Evolutionary conservation across 2,329 filamentous ascomycete species (phyloP), one percentile per base, ranked within the genome.

Genomic region (Basipetospora chlamydospora): DNA sequence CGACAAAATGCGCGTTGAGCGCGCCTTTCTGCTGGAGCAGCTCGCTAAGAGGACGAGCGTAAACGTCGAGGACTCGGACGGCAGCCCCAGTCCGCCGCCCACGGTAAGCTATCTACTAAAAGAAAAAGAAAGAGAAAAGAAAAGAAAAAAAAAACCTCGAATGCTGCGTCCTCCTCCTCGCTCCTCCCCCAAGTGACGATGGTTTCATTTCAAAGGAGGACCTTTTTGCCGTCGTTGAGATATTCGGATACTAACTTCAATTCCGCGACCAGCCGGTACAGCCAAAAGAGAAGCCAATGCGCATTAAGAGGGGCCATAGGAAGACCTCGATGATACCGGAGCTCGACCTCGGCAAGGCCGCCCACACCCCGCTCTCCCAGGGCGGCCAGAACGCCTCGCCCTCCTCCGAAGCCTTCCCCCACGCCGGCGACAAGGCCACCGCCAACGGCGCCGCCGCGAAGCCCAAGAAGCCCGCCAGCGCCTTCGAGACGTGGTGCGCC

Each of bases 1-100:
- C 46, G 80, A 92, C 56, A 95, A 96, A 61, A 75, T 92, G 67
- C 79, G 90, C 34, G 71, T 96, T 17, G 82, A 92, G 61, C 73
- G 85, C 43, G 81, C 83, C 18, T 79, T 82, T 46, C 61, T 83
- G 32, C 66, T 81, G 23, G 77, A 83, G 50, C 76, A 85, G 52
- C 66, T 90, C 28, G 68, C 76, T 15, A 78, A 78, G 48, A 73
- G 82, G 46, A 85, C 80, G 13, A 80, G 78, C 55, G 67, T 74
- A 46, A 80, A 80, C 46, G 77, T 81, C 33, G 77, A 83, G 53
- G 79, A 87, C 53, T 84, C 80, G 8, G 81, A 87, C 47, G 77
- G 79, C 48, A 84, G 78, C 52, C 80, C 78, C 6, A 84, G 78
- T 49, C 80, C 80, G n/a, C 80, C 80, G 17, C 80, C 80, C 29